Percentiles rank a stretch among this genome's conserved stretches.
These are phyloP conservation scores for Globisporangium perplexum DNA, from an alignment of 352 stramenopile species.

Conservation along the genomic window DNA sequence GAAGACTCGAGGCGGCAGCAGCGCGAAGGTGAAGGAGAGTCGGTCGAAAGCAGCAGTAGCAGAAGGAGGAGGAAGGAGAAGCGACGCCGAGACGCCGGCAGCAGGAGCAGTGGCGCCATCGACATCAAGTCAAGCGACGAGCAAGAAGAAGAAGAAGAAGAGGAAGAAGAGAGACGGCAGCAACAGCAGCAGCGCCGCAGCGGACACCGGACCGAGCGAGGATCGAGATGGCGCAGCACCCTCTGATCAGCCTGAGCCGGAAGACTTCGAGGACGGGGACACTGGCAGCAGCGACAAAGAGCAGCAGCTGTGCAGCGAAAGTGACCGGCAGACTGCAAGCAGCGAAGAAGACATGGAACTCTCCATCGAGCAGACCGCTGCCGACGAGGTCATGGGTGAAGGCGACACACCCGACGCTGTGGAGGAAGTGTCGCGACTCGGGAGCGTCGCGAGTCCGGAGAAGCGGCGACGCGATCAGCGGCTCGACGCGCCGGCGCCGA, in stretches of 20 bases:
- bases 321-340: neutral
- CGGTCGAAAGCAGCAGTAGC: neutral
- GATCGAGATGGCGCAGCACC: neutral
- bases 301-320: neutral
- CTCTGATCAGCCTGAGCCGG: conserved; percentile 11
- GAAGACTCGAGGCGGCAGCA: neutral
- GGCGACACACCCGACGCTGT: neutral
- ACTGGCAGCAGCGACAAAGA: neutral
- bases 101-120: neutral
- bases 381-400: neutral
- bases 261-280: conserved; percentile 7
- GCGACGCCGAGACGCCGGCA: neutral
- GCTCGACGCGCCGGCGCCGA: neutral
- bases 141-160: conserved; percentile 38
- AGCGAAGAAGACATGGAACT: neutral
- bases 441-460: conserved; percentile 3
- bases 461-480: neutral
- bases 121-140: neutral
- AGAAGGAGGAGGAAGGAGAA: neutral
- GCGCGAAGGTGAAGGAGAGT: neutral
- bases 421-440: neutral
- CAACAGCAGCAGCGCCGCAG: neutral
- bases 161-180: conserved; percentile 32
- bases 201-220: neutral
- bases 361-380: neutral